Conservation (phyloP, 2,329 filamentous ascomycete species). For the Emmonsiellopsis sp. region DNA sequence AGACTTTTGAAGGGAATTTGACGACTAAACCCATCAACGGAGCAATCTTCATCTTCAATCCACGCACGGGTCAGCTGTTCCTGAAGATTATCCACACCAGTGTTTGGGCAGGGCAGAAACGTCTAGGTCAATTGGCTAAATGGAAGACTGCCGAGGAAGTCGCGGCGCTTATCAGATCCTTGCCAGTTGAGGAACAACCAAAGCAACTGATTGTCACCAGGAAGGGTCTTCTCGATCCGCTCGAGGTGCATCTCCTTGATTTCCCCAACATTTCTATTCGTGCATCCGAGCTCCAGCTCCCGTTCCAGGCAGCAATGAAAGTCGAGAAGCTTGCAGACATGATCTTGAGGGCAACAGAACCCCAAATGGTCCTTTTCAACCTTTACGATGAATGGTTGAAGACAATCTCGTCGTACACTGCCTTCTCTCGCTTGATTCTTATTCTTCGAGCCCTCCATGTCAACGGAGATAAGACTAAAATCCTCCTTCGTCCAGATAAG, state of each 20-base stretch:
- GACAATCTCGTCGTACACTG: constrained; percentile 96
- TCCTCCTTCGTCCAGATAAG: constrained; percentile 91
- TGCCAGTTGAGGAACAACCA: constrained; percentile 95
- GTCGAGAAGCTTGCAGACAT: constrained; percentile 98
- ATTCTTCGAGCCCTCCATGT: constrained; percentile 93
- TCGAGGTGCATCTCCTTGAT: constrained; percentile 93
- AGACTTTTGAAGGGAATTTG: constrained; percentile 98
- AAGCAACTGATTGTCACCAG: constrained; percentile 98
- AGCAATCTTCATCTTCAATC: constrained; percentile 99
- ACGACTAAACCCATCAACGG: constrained; percentile 99
- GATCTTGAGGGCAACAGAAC: constrained; percentile 94
- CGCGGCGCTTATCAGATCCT: constrained; percentile 84
- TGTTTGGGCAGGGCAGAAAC: constrained; percentile 98
- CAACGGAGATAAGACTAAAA: constrained; percentile 96
- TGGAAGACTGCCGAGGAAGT: constrained; percentile 99
- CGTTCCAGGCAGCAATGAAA: constrained; percentile 99
- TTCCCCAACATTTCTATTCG: constrained; percentile 99
- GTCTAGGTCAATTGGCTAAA: constrained; percentile 94
- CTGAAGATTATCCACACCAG: constrained; percentile 99
- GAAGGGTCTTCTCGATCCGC: constrained; percentile 91
- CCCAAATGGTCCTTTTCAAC: constrained; percentile 99
- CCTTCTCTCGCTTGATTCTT: constrained; percentile 88
- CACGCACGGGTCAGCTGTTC: constrained; percentile 94
- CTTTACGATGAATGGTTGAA: constrained; percentile 98
- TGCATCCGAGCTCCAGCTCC: constrained; percentile 89